Base-by-base conservation (phyloP, 441 rosid species). In the Populus hybrid region DNA sequence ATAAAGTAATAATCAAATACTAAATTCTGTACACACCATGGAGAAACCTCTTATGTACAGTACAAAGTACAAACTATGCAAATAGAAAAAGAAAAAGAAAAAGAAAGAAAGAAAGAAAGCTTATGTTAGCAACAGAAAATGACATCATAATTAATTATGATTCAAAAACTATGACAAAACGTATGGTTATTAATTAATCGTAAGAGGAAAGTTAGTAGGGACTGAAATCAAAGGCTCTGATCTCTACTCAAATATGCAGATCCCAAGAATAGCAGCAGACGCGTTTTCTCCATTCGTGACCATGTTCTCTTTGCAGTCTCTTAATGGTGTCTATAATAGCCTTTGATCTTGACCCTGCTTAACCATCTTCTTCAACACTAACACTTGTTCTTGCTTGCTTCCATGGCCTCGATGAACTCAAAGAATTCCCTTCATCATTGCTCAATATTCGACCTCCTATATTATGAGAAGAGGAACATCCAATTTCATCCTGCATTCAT, bases 231-330 rank as follows among this genome's bases (percentile, higher is more conserved):
- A 76, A 71, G 84, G 82, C 81, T 82, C 14, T 77, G 76, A 80
- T 86, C 81, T 81, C 90, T 81, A 72, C 88, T 87, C 80, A 29
- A 88, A 59, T 38, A 82, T 85, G 80, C 81, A 82, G 68, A 88
- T 82, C 77, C 77, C 79, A 2, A 81, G 56, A 61, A 87, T 68
- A 11, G 87, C 26, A 9, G 88, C 69, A n/a, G n/a, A n/a, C n/a
- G n/a, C n/a, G n/a, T n/a, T n/a, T n/a, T n/a, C n/a, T n/a, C n/a
- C n/a, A n/a, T 78, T 77, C 1, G 75, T 71, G 61, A 77, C 80
- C 70, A 76, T 76, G 31, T 45, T 78, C 74, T 20, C 68, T 84
- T 71, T 86, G 85, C 28, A 87, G 85, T 74, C 81, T 82, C 75
- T 76, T 75, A 4, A 84, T 8, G 0, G 90, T 76, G 69, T 76